phyloP scores from a whole-genome alignment of 768 basidiomycete species.

The Lactarius hengduanensis region DNA sequence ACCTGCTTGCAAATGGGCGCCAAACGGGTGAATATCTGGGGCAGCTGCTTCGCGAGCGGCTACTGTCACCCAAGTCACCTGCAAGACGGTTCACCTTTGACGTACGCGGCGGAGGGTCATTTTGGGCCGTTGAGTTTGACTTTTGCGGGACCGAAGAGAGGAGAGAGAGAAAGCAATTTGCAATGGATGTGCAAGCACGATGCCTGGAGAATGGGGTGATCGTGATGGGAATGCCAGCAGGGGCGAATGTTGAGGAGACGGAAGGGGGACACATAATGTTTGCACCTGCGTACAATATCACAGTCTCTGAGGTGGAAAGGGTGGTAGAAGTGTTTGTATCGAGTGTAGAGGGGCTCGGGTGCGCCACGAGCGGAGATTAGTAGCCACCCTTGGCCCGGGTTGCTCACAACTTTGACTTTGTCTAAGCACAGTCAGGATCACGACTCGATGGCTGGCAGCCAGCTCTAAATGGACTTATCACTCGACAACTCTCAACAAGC shows the following conservation, averaged over 20 bases:
- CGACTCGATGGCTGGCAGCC: constrained; percentile 80
- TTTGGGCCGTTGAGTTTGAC: constrained; percentile 86
- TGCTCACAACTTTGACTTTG: background rate
- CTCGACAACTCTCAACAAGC: constrained; percentile 67
- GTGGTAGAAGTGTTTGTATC: constrained; percentile 66
- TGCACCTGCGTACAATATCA: constrained; percentile 80
- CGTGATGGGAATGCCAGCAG: constrained; percentile 72
- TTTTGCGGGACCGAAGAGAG: constrained; percentile 46
- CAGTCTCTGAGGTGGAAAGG: constrained; percentile 60
- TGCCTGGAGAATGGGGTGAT: constrained; percentile 66
- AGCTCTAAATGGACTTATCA: constrained; percentile 92
- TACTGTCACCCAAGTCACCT: constrained; percentile 53
- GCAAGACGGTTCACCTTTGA: constrained; percentile 72
- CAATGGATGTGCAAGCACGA: constrained; percentile 66
- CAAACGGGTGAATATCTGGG: constrained; percentile 59
- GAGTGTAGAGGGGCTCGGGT: constrained; percentile 47
- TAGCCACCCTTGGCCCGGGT: constrained; percentile 18
- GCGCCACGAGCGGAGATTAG: constrained; percentile 25
- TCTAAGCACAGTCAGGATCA: constrained; percentile 9
- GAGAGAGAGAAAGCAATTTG: constrained; percentile 52
- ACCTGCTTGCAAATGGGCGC: constrained; percentile 65
- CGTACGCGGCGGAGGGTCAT: constrained; percentile 79
- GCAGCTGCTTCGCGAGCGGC: constrained; percentile 49
- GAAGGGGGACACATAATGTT: constrained; percentile 74
- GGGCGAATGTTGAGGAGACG: constrained; percentile 64